Percentiles rank a stretch among this genome's conserved stretches.
Conservation (phyloP, 768 basidiomycete genomes). For the Tylopilus vinaceipallidus region DNA sequence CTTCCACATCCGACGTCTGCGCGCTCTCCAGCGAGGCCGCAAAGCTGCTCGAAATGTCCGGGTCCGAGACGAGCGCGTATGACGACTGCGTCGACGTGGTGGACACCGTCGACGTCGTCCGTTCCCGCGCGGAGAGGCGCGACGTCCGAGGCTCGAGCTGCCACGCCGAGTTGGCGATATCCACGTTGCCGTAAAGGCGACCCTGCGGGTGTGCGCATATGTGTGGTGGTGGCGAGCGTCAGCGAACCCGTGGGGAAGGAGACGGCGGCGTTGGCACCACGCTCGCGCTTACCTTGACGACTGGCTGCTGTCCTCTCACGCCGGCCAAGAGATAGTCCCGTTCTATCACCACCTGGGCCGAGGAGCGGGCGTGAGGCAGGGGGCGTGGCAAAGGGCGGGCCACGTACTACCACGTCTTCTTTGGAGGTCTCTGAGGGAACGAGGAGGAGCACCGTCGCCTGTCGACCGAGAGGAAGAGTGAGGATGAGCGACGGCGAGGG, state of each 20-base stretch:
- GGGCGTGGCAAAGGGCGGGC: not conserved
- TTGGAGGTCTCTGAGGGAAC: constrained; percentile 70
- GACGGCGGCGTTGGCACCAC: not conserved
- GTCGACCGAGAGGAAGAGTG: constrained; percentile 14
- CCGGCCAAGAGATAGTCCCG: constrained; percentile 70
- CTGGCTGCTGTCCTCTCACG: constrained; percentile 64
- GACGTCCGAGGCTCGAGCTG: constrained; percentile 70
- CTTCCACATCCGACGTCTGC: constrained; percentile 71
- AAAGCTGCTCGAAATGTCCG: constrained; percentile 82
- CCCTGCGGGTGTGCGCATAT: constrained; percentile 50
- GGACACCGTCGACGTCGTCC: constrained; percentile 73
- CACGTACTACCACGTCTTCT: constrained; percentile 66
- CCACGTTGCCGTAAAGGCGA: constrained; percentile 67
- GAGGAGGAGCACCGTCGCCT: constrained; percentile 77
- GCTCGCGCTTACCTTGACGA: constrained; percentile 59
- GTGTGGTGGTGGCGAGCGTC: too few species aligned
- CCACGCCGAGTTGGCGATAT: constrained; percentile 68
- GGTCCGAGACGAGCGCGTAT: constrained; percentile 80
- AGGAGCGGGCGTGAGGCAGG: constrained; percentile 3
- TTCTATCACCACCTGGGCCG: constrained; percentile 65
- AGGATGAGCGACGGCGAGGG: constrained; percentile 15
- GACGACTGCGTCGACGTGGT: constrained; percentile 79
- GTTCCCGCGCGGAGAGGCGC: constrained; percentile 55
- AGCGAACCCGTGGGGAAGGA: not conserved
- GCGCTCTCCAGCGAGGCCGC: constrained; percentile 78